Base-by-base conservation (phyloP, 1,139 yeast genomes). In the Pichia sp. region DNA sequence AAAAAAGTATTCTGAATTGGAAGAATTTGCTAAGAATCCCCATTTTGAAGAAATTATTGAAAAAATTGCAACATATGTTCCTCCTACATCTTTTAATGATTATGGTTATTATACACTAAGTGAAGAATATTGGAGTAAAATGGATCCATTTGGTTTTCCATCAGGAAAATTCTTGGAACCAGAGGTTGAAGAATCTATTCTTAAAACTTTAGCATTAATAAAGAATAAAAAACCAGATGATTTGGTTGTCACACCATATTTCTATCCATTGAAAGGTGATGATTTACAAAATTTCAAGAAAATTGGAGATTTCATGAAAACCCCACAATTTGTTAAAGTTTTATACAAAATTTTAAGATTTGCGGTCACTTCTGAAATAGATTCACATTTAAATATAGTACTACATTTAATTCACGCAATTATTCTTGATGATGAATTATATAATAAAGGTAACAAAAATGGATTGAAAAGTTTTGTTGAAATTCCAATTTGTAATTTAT, bases 41-140 rank as follows among this genome's bases (percentile, higher is more conserved):
- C 24, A 65, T 33, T 73, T 75, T 52, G 78, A 74, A 35, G 55
- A 65, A 8, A 47, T 52, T 3, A 64, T 91, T 41, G 67, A 70
- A 6, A 76, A 76, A 37, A 65, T 84, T 48, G 70, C 95, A 0
- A 66, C 62, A 2, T 86, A 72, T 57, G 68, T 70, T 11, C 75
- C 85, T 0, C 95, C 96, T 0, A 64, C 65, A 11, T 78, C 81
- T 0, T 54, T 75, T 3, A 74, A 74, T 37, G 93, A 84, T 48
- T 68, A 74, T 25, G 96, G 96, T 1, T 62, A 71, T 8, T 89
- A 84, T 56, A 64, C 73, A 26, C 65, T 91, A 40, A 86, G 83
- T 52, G 76, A 76, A 3, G 74, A 76, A 46, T 73, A 66, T 47
- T 66, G 68, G 41, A 64, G 62, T 5, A 65, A 71, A 30, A 69